phyloP scores from a whole-genome alignment of 2,329 filamentous ascomycete genomes.

The Rutstroemia sp. region DNA sequence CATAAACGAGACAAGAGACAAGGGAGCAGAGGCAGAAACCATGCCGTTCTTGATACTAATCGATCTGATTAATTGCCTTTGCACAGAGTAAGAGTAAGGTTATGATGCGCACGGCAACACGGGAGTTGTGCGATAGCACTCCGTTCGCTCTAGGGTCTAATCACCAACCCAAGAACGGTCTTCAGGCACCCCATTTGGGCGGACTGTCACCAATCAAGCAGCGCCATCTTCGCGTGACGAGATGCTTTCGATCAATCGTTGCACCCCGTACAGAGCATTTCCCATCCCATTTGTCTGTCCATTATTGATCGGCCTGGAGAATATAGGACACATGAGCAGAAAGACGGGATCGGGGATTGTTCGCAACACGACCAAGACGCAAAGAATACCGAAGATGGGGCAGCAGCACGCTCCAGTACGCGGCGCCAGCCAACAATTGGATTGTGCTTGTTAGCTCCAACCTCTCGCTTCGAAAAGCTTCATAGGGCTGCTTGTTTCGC shows the following conservation, averaged over 20 bases:
- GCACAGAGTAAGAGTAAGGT: background rate
- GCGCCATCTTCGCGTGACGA: background rate
- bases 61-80: no score
- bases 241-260: no score
- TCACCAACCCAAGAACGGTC: background rate
- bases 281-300: no score
- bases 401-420: background rate
- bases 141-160: background rate
- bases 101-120: background rate
- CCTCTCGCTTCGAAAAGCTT: no score
- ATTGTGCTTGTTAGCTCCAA: background rate
- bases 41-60: no score
- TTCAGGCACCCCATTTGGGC: slow-evolving; percentile 7
- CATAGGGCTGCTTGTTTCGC: no score
- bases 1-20: no score
- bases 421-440: background rate
- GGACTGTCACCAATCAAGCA: background rate
- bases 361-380: background rate
- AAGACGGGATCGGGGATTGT: no score
- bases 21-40: no score
- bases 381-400: background rate
- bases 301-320: no score
- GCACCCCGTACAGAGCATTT: no score
- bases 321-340: no score
- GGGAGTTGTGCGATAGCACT: background rate